A percentile compares a stretch with the other conserved stretches of the same genome.
These are phyloP conservation scores for Macrophomina phaseolina DNA, from an alignment of 2,329 filamentous ascomycete genomes.

Conservation along the genomic window DNA sequence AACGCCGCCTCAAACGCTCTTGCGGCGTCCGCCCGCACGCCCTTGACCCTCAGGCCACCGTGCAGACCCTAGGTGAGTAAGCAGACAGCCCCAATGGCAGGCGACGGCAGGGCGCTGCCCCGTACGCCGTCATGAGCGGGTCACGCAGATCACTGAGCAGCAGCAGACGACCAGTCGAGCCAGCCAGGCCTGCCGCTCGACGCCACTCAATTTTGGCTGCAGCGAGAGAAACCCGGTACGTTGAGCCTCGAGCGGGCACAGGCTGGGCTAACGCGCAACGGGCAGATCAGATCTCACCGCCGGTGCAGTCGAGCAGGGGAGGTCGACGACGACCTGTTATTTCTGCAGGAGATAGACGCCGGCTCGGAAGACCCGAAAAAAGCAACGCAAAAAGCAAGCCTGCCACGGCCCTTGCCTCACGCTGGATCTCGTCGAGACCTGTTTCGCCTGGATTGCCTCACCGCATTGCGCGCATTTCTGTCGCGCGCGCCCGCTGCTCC, in stretches of 20 bases:
- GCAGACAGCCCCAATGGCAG: conserved; percentile 10
- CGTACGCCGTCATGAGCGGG: conserved; percentile 19
- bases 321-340: neutral
- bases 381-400: conserved; percentile 26
- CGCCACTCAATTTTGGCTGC: conserved; percentile 29
- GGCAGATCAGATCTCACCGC: conserved; percentile 28
- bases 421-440: conserved; percentile 19
- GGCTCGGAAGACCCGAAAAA: conserved; percentile 27
- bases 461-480: conserved; percentile 26
- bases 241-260: conserved; percentile 26
- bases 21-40: conserved; percentile 1
- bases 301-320: conserved; percentile 18
- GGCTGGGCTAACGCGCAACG: conserved; percentile 21
- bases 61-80: conserved; percentile 12
- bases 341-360: conserved; percentile 27
- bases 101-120: neutral
- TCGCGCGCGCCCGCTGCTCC: conserved; percentile 10
- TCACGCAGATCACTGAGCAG: conserved; percentile 27
- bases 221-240: conserved; percentile 27
- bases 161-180: conserved; percentile 25
- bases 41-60: neutral
- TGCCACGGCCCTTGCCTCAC: conserved; percentile 20
- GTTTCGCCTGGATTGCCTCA: conserved; percentile 21
- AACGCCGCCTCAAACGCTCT: conserved; percentile 21
- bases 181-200: conserved; percentile 17